A percentile compares a stretch with the other conserved stretches of the same genome.
These are phyloP conservation scores for Cercospora sp. DNA, from an alignment of 2,329 filamentous ascomycete genomes.

Conservation along the genomic window DNA sequence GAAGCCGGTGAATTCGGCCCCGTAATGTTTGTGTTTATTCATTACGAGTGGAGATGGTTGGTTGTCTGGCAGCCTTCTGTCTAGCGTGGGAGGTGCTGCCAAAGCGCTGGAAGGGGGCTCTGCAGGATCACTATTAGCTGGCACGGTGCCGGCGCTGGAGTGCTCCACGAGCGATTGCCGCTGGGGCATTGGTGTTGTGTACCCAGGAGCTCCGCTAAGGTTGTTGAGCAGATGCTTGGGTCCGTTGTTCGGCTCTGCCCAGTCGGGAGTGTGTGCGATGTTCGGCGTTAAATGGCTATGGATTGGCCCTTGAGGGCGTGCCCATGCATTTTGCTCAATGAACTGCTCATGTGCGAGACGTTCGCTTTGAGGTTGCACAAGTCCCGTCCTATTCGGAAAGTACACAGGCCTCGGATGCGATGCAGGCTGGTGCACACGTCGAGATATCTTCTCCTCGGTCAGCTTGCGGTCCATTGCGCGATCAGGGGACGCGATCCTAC, in stretches of 20 bases:
- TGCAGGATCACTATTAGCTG: constrained; percentile 30
- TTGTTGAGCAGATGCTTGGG: constrained; percentile 35
- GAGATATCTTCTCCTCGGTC: constrained; percentile 30
- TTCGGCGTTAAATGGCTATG: constrained; percentile 47
- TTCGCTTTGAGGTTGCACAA: constrained; percentile 33
- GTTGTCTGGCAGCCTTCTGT: constrained; percentile 18
- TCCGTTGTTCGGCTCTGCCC: constrained; percentile 32
- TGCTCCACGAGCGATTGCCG: constrained; percentile 29
- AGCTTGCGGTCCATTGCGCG: constrained; percentile 11
- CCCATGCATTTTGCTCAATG: constrained; percentile 87
- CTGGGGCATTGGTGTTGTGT: constrained; percentile 36
- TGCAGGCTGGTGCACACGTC: constrained; percentile 27
- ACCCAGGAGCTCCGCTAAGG: constrained; percentile 30
- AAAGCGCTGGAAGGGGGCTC: constrained; percentile 38
- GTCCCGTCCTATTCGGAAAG: constrained; percentile 26
- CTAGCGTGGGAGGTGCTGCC: constrained; percentile 35
- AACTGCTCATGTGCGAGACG: constrained; percentile 66
- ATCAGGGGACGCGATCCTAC: constrained; percentile 55
- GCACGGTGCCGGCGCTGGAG: constrained; percentile 33
- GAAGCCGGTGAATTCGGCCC: constrained; percentile 33
- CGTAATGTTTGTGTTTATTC: constrained; percentile 34
- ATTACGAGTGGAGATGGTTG: constrained; percentile 32
- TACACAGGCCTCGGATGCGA: constrained; percentile 30
- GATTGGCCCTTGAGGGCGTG: constrained; percentile 78
- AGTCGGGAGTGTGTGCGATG: constrained; percentile 39